Percentiles rank a stretch among this genome's conserved stretches.
phyloP scores from a whole-genome alignment of 2,329 filamentous ascomycete genomes.

The Pestalotiopsis sp. region DNA sequence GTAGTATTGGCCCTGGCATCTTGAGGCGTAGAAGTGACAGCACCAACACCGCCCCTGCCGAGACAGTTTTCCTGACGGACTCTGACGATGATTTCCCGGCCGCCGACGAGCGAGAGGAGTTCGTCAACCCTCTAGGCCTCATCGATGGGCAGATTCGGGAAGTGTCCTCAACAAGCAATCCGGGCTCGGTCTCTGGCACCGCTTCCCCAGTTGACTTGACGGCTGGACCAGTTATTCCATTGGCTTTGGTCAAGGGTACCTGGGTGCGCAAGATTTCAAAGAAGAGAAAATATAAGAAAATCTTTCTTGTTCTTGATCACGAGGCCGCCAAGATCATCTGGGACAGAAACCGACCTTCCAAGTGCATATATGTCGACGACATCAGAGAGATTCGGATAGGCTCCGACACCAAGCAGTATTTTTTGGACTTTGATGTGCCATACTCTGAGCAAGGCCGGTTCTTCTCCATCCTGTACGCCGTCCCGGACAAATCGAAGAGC shows the following conservation, averaged over 20 bases:
- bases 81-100: slow-evolving; percentile 55
- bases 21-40: slow-evolving; percentile 88
- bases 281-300: slow-evolving; percentile 71
- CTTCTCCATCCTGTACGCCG: slow-evolving; percentile 87
- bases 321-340: slow-evolving; percentile 85
- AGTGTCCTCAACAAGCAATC: slow-evolving; percentile 48
- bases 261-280: slow-evolving; percentile 81
- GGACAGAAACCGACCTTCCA: slow-evolving; percentile 76
- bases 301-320: slow-evolving; percentile 73
- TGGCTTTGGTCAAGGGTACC: slow-evolving; percentile 76
- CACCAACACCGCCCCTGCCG: slow-evolving; percentile 66
- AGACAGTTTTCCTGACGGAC: slow-evolving; percentile 43
- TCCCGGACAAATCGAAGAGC: slow-evolving; percentile 75
- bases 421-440: slow-evolving; percentile 75
- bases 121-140: slow-evolving; percentile 36
- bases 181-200: slow-evolving; percentile 45
- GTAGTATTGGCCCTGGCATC: slow-evolving; percentile 86
- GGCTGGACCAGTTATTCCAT: slow-evolving; percentile 73
- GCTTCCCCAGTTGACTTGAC: slow-evolving; percentile 37
- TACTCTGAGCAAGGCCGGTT: slow-evolving; percentile 70
- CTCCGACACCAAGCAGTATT: slow-evolving; percentile 83
- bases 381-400: slow-evolving; percentile 88
- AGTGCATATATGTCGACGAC: slow-evolving; percentile 91
- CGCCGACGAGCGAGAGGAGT: slow-evolving; percentile 51
- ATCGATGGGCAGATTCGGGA: slow-evolving; percentile 46